Evolutionary conservation across 2,329 filamentous ascomycete genomes (phyloP).

Genomic region (Colletotrichum gigasporum): DNA sequence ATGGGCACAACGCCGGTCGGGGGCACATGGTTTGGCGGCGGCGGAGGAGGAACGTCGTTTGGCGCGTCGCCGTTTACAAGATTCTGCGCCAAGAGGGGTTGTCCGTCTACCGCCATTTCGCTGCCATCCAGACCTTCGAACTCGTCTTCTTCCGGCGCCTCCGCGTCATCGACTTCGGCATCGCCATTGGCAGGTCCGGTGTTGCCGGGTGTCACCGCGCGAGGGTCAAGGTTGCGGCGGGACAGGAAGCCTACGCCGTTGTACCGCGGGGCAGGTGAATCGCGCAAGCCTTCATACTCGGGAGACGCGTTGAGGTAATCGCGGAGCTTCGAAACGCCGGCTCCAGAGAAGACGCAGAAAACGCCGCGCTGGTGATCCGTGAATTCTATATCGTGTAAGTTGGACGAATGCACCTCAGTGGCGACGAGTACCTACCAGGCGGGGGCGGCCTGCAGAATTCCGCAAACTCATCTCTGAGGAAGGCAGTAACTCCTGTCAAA

Average conservation of each 20-base stretch:
- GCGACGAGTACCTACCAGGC: constrained; percentile 58
- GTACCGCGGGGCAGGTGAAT: constrained; percentile 36
- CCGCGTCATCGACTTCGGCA: constrained; percentile 49
- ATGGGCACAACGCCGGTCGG: constrained; percentile 16
- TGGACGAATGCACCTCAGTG: background rate
- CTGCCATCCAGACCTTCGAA: constrained; percentile 50
- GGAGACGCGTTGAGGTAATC: constrained; percentile 74
- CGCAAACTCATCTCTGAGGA: constrained; percentile 85
- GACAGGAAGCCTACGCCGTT: constrained; percentile 4
- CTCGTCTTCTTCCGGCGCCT: constrained; percentile 54
- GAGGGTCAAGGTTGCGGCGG: constrained; percentile 1
- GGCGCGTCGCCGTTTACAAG: constrained; percentile 29
- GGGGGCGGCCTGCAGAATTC: constrained; percentile 89
- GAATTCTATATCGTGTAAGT: constrained; percentile 72
- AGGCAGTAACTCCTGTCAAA: constrained; percentile 92
- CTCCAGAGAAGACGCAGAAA: constrained; percentile 96
- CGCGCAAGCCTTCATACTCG: constrained; percentile 56
- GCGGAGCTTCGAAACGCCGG: constrained; percentile 81
- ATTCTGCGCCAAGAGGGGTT: constrained; percentile 30
- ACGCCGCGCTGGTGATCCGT: constrained; percentile 94
- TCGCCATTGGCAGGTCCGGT: constrained; percentile 38
- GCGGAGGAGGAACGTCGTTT: constrained; percentile 18
- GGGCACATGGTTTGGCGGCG: constrained; percentile 22
- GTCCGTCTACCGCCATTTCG: constrained; percentile 48
- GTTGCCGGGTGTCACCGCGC: constrained; percentile 31